Evolutionary conservation across 129 eudicot species (phyloP), one percentile per base, ranked within the genome.

Genomic region (Saposhnikovia divaricata): DNA sequence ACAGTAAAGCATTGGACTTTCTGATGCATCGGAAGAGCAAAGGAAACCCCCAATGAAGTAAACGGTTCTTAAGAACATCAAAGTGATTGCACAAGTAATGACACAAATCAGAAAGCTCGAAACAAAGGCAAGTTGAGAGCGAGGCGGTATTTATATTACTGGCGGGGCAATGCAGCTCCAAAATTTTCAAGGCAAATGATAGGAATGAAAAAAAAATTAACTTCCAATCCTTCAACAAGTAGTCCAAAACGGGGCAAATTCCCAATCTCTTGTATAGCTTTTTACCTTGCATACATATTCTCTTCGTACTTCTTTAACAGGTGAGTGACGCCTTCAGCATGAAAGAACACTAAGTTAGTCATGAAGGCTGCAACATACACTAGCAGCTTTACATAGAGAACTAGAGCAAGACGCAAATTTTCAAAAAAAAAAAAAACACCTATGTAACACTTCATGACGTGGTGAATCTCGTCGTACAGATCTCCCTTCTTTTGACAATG

Each of bases 281-380:
- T 89, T 95, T 95, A 95, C 98, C 98, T 92, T 95, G 98, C 98
- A 95, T 78, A 83, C 77, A 88, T 95, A 95, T 44, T 95, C 98
- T 85, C 97, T 92, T 84, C 91, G 89, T 88, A 88, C 90, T 88
- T 90, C 95, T 85, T 92, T 92, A 80, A 85, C 91, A 84, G 96
- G 98, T 85, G 98, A 95, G 82, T 63, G 97, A 75, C 85, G 97
- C 97, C 98, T 95, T 95, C 97, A 94, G 89, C 85, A 92, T 90
- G 85, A 88, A 82, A 90, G 87, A 92, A 89, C 89, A 92, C 79
- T 85, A 83, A 79, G 97, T 95, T 95, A 95, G 97, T 86, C 85
- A 82, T 2, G 83, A 72, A 82, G 80, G 86, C 90, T 85, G 87
- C 93, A 87, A 80, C 85, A 89, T 81, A 87, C 70, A 81, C 79